Base-by-base conservation (phyloP, 1,284 basidiomycete species). In the Ganoderma sinense region DNA sequence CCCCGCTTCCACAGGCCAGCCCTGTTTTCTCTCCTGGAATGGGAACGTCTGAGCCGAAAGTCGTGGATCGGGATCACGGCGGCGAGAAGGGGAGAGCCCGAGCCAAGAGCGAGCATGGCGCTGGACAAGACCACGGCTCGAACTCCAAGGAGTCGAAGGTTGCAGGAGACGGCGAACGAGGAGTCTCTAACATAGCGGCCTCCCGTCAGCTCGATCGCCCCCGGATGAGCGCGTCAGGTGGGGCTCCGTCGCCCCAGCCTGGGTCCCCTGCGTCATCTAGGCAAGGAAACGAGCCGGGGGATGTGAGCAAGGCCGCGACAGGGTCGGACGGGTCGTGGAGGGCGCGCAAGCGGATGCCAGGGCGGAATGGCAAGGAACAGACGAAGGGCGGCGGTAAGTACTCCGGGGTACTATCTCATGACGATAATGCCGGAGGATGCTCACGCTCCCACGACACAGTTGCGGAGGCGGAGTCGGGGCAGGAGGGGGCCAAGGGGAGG, bases 121-220 rank as follows among this genome's bases (percentile, higher is more conserved):
- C 56, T 10, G 31, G 18, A 8, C 56, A 20, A 18, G 31, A 39
- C 33, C 20, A 56, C 55, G 29, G 5, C 31, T 18, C 8, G 31
- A 14, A 23, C 23, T 23, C 23, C 16, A 58, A 59, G 31, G 20
- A 59, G 56, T 11, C 7, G 31, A 18, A 39, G 18, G n/a, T 4
- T 7, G 56, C 31, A 33, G 56, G 20, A 18, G 31, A 11, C 53
- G 39, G 51, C 53, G 39, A 39, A 39, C 36, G 26, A 10, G 45
- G 45, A 23, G 23, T 23, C 39, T 23, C 48, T 51, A 26, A 23
- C 48, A 36, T 10, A 36, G 36, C 36, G 36, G 36, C 36, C 36
- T 2, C 7, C 36, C 36, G 6, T 36, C 36, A 36, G 45, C 55
- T 63, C 70, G 70, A 71, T 69, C 70, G 53, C 48, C 62, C 65